A percentile compares a stretch with the other conserved stretches of the same genome.
Evolutionary conservation across 2,329 filamentous ascomycete genomes (phyloP).

Genomic region (Aspergillus luchuensis): DNA sequence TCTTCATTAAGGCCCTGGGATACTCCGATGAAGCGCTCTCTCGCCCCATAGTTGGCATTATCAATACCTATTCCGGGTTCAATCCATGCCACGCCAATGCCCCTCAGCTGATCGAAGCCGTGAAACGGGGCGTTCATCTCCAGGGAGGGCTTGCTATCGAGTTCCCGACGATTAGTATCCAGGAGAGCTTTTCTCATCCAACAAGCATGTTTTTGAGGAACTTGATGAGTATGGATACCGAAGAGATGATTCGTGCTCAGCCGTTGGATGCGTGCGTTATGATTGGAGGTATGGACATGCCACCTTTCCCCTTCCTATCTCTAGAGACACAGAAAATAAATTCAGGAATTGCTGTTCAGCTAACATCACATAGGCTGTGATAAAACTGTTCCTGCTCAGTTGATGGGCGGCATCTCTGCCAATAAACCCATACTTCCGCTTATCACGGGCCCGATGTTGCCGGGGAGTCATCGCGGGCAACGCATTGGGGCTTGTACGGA

Average conservation of each 20-base stretch:
- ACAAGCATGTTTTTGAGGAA: conserved; percentile 77
- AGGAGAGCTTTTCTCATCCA: conserved; percentile 68
- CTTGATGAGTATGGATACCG: conserved; percentile 77
- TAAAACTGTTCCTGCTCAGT: conserved; percentile 71
- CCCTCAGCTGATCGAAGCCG: conserved; percentile 70
- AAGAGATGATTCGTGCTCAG: conserved; percentile 75
- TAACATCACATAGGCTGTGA: conserved; percentile 62
- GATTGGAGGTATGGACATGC: conserved; percentile 59
- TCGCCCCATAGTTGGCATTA: conserved; percentile 71
- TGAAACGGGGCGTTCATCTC: conserved; percentile 68
- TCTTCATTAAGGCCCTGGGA: conserved; percentile 75
- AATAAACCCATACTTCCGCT: conserved; percentile 71
- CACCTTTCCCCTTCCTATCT: too few relatives aligned
- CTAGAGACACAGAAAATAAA: too few relatives aligned
- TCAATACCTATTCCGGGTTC: conserved; percentile 72
- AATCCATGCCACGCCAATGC: conserved; percentile 75
- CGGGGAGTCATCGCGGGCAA: conserved; percentile 65
- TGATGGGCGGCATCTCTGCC: conserved; percentile 75
- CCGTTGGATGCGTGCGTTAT: conserved; percentile 68
- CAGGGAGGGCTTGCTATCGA: conserved; percentile 69
- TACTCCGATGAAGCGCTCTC: conserved; percentile 72
- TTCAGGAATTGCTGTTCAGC: neutral
- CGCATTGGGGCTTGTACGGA: conserved; percentile 74
- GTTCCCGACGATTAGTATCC: conserved; percentile 72
- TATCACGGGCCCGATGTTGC: conserved; percentile 75